phyloP scores from a whole-genome alignment of 495 filamentous ascomycete genomes.

The Cenococcum geophilum region DNA sequence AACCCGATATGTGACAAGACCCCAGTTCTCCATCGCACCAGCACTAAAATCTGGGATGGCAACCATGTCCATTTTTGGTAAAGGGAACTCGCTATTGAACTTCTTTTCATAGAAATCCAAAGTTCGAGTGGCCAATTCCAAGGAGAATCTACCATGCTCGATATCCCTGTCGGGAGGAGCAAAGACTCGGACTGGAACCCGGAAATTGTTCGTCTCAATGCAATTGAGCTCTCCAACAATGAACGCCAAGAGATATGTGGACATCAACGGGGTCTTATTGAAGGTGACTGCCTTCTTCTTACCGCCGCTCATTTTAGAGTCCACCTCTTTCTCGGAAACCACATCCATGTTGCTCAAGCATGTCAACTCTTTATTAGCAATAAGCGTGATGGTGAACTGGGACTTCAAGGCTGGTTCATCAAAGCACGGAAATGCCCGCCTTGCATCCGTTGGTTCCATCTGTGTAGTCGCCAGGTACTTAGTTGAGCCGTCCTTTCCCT shows the following conservation, averaged over 20 bases:
- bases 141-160: constrained; percentile 61
- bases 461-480: constrained; percentile 69
- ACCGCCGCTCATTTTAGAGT: constrained; percentile 47
- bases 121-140: constrained; percentile 62
- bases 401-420: constrained; percentile 74
- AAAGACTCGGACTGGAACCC: constrained; percentile 66
- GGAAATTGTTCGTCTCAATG: constrained; percentile 68
- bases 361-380: constrained; percentile 66
- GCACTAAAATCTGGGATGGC: constrained; percentile 91
- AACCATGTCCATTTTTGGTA: constrained; percentile 95
- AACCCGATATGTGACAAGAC: constrained; percentile 87
- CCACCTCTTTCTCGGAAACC: constrained; percentile 55
- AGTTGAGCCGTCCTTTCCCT: constrained; percentile 55
- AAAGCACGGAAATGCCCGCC: constrained; percentile 70
- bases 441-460: constrained; percentile 75
- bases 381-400: constrained; percentile 64
- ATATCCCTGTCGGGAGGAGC: constrained; percentile 58
- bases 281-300: constrained; percentile 68
- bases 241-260: constrained; percentile 71
- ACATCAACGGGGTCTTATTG: constrained; percentile 69
- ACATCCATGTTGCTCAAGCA: constrained; percentile 81
- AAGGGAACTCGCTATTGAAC: constrained; percentile 63
- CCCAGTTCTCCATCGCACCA: constrained; percentile 99
- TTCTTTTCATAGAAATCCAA: constrained; percentile 69
- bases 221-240: constrained; percentile 70